Conservation (phyloP, 2,329 filamentous ascomycete species). For the Ascosphaera aggregata region DNA sequence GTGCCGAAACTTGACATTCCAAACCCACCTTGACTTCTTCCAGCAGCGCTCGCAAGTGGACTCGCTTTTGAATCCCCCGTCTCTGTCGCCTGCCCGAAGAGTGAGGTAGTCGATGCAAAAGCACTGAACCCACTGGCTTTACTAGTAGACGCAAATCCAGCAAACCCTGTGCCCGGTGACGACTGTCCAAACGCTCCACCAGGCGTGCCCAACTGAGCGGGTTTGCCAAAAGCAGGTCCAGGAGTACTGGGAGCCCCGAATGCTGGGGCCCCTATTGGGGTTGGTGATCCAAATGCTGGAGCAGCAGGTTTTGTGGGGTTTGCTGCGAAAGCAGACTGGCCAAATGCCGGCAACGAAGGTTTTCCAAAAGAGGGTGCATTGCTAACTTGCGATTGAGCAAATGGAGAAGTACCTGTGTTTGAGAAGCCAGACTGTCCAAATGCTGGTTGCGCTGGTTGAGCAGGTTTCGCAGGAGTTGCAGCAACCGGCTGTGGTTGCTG, state of each 20-base stretch:
- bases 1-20: too few species aligned
- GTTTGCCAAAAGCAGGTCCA: slow-evolving; percentile 13
- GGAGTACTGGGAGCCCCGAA: too few species aligned
- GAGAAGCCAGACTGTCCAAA: slow-evolving; percentile 9
- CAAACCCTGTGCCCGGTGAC: slow-evolving; percentile 8
- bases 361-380: slow-evolving; percentile 16
- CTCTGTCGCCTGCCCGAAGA: too few species aligned
- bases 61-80: slow-evolving; percentile 5
- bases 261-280: slow-evolving; percentile 8
- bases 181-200: slow-evolving; percentile 13
- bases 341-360: slow-evolving; percentile 11
- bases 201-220: slow-evolving; percentile 12
- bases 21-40: too few species aligned
- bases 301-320: slow-evolving; percentile 5
- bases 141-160: slow-evolving; percentile 7
- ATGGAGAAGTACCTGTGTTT: too few species aligned
- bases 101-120: slow-evolving; percentile 3
- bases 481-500: slow-evolving; percentile 12
- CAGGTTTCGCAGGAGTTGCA: slow-evolving; percentile 6
- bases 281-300: slow-evolving; percentile 15
- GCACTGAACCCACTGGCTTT: slow-evolving; percentile 6
- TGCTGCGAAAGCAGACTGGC: slow-evolving; percentile 5
- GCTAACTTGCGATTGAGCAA: too few species aligned
- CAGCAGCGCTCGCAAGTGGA: slow-evolving; percentile 13
- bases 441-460: slow-evolving; percentile 8